Percentiles rank a stretch among this genome's conserved stretches.
These are phyloP conservation scores for Luffa acutangula DNA, from an alignment of 306 rosid species.

Conservation along the genomic window DNA sequence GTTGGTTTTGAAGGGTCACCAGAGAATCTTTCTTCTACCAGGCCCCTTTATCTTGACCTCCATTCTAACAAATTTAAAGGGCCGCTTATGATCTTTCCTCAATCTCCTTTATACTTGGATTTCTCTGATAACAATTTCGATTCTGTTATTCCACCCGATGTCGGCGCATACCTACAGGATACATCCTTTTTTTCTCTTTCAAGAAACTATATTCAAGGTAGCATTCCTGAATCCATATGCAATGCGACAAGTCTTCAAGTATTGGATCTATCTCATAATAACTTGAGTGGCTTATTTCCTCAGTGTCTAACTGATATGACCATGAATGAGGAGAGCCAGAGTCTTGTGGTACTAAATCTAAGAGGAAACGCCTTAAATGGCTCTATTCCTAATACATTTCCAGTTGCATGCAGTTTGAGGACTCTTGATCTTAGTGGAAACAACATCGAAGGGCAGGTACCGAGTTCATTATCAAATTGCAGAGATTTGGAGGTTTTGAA, in stretches of 20 bases:
- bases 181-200: conserved; percentile 14
- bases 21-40: rapidly evolving
- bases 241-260: conserved; percentile 6
- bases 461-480: conserved; percentile 22
- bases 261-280: conserved; percentile 24
- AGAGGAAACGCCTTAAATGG: conserved; percentile 12
- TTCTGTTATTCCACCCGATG: neutral
- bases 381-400: conserved; percentile 8
- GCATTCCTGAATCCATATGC: conserved; percentile 25
- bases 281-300: conserved; percentile 14
- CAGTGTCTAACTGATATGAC: conserved; percentile 3
- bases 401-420: neutral
- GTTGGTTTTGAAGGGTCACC: neutral
- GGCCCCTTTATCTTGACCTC: conserved; percentile 14
- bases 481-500: conserved; percentile 16
- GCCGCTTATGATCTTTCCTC: neutral
- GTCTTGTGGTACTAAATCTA: conserved; percentile 17
- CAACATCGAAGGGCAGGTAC: conserved; percentile 6
- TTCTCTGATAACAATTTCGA: conserved; percentile 17
- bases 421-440: conserved; percentile 21
- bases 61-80: conserved; percentile 25
- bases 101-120: neutral
- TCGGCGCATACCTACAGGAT: rapidly evolving
- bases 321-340: neutral
- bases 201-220: conserved; percentile 3